Conservation (phyloP, 306 rosid species). For the Trifolium dubium region DNA sequence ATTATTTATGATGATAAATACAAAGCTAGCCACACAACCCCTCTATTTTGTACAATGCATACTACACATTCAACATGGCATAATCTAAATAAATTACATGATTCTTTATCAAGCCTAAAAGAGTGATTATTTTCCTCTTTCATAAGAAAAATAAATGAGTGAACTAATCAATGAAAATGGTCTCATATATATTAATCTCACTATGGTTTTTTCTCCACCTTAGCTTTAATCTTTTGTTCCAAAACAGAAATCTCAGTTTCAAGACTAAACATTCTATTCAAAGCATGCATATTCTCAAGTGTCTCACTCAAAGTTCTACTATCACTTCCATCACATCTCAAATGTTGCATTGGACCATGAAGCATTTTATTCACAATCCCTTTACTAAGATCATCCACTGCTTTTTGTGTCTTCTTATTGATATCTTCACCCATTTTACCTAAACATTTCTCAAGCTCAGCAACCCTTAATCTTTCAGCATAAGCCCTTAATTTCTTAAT, state of each 20-base stretch:
- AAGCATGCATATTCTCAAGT: constrained; percentile 98
- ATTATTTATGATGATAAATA: too few species aligned
- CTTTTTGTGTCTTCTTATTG: constrained; percentile 81
- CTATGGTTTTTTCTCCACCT: constrained; percentile 85
- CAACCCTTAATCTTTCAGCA: constrained; percentile 89
- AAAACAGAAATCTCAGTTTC: constrained; percentile 86
- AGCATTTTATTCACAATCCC: constrained; percentile 95
- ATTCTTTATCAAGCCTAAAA: constrained; percentile 30
- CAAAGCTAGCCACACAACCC: background rate
- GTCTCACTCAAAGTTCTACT: constrained; percentile 88
- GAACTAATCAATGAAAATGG: constrained; percentile 37
- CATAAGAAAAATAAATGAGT: constrained; percentile 49
- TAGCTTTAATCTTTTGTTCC: constrained; percentile 93
- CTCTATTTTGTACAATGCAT: background rate
- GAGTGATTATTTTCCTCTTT: constrained; percentile 46
- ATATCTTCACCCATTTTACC: constrained; percentile 94
- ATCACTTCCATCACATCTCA: constrained; percentile 97
- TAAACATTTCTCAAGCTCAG: constrained; percentile 91
- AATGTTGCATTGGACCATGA: constrained; percentile 99
- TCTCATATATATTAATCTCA: constrained; percentile 26
- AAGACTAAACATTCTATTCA: constrained; percentile 97
- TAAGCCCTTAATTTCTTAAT: constrained; percentile 94
- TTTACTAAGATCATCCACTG: constrained; percentile 95
- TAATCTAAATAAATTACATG: constrained; percentile 43
- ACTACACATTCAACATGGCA: background rate